Evolutionary conservation across 2,329 filamentous ascomycete species (phyloP).

Genomic region (Rhynchosporium secalis): DNA sequence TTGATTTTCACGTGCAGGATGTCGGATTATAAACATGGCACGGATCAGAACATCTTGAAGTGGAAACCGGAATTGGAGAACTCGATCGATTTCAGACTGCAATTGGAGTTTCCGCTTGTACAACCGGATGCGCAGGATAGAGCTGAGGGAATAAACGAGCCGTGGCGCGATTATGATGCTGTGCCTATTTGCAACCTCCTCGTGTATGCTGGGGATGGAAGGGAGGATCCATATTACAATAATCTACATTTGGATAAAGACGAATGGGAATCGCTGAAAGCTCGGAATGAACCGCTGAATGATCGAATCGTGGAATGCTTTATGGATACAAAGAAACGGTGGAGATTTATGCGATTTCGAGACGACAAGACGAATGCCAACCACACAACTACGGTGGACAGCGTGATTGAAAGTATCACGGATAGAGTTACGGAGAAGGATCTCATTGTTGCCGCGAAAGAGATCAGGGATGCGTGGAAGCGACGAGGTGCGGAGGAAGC

Average conservation of each 20-base stretch:
- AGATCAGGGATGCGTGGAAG: conserved; percentile 83
- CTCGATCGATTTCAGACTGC: conserved; percentile 86
- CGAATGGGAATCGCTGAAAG: conserved; percentile 85
- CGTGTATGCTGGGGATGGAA: conserved; percentile 63
- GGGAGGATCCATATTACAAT: conserved; percentile 55
- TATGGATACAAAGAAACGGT: conserved; percentile 71
- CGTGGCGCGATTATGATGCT: conserved; percentile 76
- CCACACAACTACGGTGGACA: conserved; percentile 79
- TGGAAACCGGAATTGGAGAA: conserved; percentile 98
- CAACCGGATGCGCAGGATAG: conserved; percentile 68
- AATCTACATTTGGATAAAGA: conserved; percentile 67
- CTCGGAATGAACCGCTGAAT: conserved; percentile 71
- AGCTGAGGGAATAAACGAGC: conserved; percentile 61
- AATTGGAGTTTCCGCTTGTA: conserved; percentile 71
- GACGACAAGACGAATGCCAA: conserved; percentile 94
- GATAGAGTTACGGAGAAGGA: conserved; percentile 84
- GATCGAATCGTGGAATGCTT: conserved; percentile 89
- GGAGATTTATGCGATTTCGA: conserved; percentile 86
- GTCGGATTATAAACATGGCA: conserved; percentile 84
- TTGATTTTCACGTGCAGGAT: conserved; percentile 96
- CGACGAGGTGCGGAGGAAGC: conserved; percentile 30
- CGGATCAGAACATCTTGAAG: conserved; percentile 90
- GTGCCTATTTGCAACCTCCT: conserved; percentile 73
- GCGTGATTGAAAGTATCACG: conserved; percentile 85
- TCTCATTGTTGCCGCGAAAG: conserved; percentile 65